Base-by-base conservation (phyloP, 768 basidiomycete genomes). In the Omphalotus guepiniiformis region DNA sequence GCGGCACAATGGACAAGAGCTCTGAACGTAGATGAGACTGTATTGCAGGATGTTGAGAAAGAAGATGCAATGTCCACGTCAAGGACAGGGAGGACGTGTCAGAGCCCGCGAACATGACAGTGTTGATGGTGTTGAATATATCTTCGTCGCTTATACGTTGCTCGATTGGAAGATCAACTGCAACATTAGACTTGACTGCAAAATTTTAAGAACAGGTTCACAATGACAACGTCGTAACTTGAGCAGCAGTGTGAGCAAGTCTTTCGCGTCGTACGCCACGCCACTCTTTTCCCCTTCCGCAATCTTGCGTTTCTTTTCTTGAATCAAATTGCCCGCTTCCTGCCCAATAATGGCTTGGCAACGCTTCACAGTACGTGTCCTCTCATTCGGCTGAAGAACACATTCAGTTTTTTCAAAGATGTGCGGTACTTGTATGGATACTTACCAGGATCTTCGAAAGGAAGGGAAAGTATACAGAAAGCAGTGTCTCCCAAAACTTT, bases 41-140 rank as follows among this genome's bases (percentile, higher is more conserved):
- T 12, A 83, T 61, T 1, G 70, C 70, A 0, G 82, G 82, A 58
- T 88, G 66, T 55, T 77, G 73, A 0, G 90, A 81, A 30, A 96
- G 76, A 13, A 88, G 68, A 48, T 82, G 69, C n/a, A 95, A 63
- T 2, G 83, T 82, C 93, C 93, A 96, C 0, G 88, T 88, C 36
- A 95, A 66, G 4, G 84, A 77, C 23, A 93, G 78, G 2, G 88
- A 87, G 9, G 85, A 85, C 1, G 91, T 90, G 57, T 94, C 91
- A 11, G 92, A 89, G 3, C 93, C 93, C 18, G 87, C 90, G 60
- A 93, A 91, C 74, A 93, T 81, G 62, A 94, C 88, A 0, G 91
- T 93, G 55, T 88, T 90, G 63, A 94, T 83, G 50, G 83, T 92
- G 58, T 89, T 72, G 9, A 93, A 72, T 42, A 94, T 83, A 57